Evolutionary conservation across 768 basidiomycete species (phyloP).

Genomic region (Pulveroboletus sp.): DNA sequence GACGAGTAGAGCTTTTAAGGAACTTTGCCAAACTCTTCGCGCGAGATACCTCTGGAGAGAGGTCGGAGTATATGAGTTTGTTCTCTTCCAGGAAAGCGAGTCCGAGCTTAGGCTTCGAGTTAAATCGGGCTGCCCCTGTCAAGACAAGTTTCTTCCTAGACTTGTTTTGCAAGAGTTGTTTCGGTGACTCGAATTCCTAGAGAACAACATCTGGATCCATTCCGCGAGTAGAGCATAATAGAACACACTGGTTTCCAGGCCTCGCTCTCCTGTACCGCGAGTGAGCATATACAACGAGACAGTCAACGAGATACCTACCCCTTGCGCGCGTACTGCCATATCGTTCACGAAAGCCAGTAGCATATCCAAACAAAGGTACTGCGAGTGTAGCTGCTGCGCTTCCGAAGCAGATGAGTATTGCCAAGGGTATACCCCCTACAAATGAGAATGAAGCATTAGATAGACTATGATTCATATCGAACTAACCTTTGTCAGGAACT

Average conservation of each 20-base stretch:
- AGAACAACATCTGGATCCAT: neutral
- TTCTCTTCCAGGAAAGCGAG: constrained; percentile 91
- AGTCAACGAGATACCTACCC: constrained; percentile 33
- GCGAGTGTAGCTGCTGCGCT: constrained; percentile 69
- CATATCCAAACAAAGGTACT: constrained; percentile 86
- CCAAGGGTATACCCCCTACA: constrained; percentile 76
- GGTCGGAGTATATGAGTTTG: constrained; percentile 75
- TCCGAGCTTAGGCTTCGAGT: constrained; percentile 88
- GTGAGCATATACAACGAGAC: constrained; percentile 13
- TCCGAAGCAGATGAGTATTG: constrained; percentile 58
- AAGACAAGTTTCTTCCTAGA: constrained; percentile 85
- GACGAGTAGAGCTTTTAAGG: constrained; percentile 75
- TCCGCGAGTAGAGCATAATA: constrained; percentile 30
- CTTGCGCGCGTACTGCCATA: constrained; percentile 70
- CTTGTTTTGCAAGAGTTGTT: constrained; percentile 64
- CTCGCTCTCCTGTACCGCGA: constrained; percentile 37
- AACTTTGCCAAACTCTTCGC: constrained; percentile 77
- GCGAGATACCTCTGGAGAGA: constrained; percentile 54
- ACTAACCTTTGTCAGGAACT: constrained; percentile 82
- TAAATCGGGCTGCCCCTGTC: constrained; percentile 83
- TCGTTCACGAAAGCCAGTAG: constrained; percentile 83
- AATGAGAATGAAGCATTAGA: constrained; percentile 5
- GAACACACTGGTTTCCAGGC: constrained; percentile 63
- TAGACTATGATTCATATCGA: neutral
- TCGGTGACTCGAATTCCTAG: constrained; percentile 56